phyloP scores from a whole-genome alignment of 169 alveolate species.

The Theileria annulata region DNA sequence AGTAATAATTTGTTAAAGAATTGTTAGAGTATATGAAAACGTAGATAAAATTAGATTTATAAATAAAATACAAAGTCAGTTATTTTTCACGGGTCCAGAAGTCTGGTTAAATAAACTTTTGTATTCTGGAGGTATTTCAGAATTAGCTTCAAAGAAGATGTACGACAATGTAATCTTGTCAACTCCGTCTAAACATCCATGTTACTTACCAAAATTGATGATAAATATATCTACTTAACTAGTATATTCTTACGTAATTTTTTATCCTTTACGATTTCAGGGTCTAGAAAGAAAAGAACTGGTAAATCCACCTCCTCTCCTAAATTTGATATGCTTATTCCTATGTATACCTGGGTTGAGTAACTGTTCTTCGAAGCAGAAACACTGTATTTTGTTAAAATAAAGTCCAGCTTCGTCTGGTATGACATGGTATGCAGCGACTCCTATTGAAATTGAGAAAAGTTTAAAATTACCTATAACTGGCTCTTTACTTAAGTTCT shows the following conservation, averaged over 20 bases:
- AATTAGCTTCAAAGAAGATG: conserved; percentile 89
- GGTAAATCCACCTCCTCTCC: conserved; percentile 94
- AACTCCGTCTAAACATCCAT: conserved; percentile 53
- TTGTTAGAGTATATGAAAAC: not conserved
- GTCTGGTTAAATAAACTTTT: conserved; percentile 55
- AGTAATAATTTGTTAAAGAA: not conserved
- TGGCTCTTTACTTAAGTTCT: conserved; percentile 75
- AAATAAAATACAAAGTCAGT: not conserved
- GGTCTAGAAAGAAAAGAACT: conserved; percentile 91
- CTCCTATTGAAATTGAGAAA: conserved; percentile 65
- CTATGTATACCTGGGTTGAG: conserved; percentile 80
- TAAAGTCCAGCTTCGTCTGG: conserved; percentile 92
- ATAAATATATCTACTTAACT: no score
- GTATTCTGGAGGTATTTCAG: conserved; percentile 85
- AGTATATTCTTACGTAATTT: conserved; percentile 54
- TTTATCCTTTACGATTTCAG: conserved; percentile 87
- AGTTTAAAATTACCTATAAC: conserved; percentile 64
- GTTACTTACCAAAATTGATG: not conserved
- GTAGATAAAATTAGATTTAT: not conserved
- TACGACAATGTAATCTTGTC: conserved; percentile 89
- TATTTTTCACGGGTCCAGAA: not conserved
- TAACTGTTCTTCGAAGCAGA: conserved; percentile 93
- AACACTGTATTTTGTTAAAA: conserved; percentile 93
- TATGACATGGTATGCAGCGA: conserved; percentile 88
- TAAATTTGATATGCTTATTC: not conserved